Base-by-base conservation (phyloP, 2,329 filamentous ascomycete genomes). In the Phoma sp. region DNA sequence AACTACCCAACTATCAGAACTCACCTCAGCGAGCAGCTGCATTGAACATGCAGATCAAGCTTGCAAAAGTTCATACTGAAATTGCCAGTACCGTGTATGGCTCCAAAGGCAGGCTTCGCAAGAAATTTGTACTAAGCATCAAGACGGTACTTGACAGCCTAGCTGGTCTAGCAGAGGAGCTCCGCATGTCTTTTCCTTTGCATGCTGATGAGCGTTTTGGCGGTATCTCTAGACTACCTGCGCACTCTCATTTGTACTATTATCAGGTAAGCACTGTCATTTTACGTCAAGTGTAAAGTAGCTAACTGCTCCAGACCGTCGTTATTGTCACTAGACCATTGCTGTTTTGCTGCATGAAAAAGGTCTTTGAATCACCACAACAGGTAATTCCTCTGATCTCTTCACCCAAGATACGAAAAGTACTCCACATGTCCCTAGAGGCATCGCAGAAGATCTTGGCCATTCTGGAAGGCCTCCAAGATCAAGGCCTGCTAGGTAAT, bases 401-500 rank as follows among this genome's bases (percentile, higher is more conserved):
- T 1, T 78, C 77, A 0, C 64, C 65, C 6, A 78, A 74, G 17
- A 74, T 77, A 10, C 67, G 70, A 24, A 72, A 71, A 27, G 57
- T 80, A 47, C 64, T 79, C 4, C 71, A 74, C 44, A 76, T 79
- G 65, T 78, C 77, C 48, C 63, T 79, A 24, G 78, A 80, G 25
- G 78, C 78, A 2, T 72, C 77, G 3, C 74, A 77, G 31, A 77
- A 80, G 33, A 78, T 78, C 15, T 55, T 80, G 76, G 63, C 52
- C 24, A 68, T 83, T 22, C 75, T 83, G 2, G 72, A 72, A 48
- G 75, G 72, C 33, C 67, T 83, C 22, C 76, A 79, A 60, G 70
- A 72, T 12, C 80, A 83, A 60, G 76, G 76, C 6, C 72, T 83
- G 17, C 70, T 82, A 2, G 80, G 81, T 82, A 69, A 62, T 63